phyloP scores from a whole-genome alignment of 2,329 filamentous ascomycete genomes.

The Macroventuria anomochaeta region DNA sequence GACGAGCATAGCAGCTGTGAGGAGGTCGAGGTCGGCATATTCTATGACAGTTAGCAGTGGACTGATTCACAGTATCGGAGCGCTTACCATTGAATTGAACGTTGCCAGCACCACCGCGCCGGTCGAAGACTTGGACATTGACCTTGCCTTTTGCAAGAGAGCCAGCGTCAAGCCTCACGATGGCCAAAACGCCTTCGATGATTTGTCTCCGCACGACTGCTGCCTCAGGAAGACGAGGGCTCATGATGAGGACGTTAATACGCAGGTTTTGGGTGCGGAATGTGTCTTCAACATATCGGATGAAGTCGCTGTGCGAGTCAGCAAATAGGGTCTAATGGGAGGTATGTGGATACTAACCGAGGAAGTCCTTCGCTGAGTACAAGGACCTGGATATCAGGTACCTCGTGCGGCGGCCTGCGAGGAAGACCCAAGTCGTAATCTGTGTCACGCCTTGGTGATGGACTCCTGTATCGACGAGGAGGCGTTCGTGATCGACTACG shows the following conservation, averaged over 20 bases:
- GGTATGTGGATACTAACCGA: conserved; percentile 29
- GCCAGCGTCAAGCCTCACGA: conserved; percentile 75
- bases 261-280: conserved; percentile 76
- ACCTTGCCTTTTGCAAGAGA: conserved; percentile 77
- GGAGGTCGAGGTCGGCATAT: conserved; percentile 81
- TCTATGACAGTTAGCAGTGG: conserved; percentile 56
- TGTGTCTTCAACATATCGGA: conserved; percentile 78
- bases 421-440: conserved; percentile 73
- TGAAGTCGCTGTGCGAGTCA: conserved; percentile 66
- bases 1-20: conserved; percentile 81
- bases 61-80: not conserved
- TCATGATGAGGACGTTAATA: conserved; percentile 80
- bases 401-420: conserved; percentile 72
- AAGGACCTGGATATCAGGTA: conserved; percentile 90
- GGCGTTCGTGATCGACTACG: conserved; percentile 70
- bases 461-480: conserved; percentile 70
- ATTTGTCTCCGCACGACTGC: conserved; percentile 85
- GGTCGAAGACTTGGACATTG: conserved; percentile 83
- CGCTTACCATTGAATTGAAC: conserved; percentile 74
- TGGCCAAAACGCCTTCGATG: conserved; percentile 84
- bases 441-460: conserved; percentile 67
- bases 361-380: conserved; percentile 72
- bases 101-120: conserved; percentile 73
- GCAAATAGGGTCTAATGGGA: not conserved
- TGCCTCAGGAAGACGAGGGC: conserved; percentile 75